phyloP scores from a whole-genome alignment of 495 filamentous ascomycete genomes.

The Penicillium samsonianum region DNA sequence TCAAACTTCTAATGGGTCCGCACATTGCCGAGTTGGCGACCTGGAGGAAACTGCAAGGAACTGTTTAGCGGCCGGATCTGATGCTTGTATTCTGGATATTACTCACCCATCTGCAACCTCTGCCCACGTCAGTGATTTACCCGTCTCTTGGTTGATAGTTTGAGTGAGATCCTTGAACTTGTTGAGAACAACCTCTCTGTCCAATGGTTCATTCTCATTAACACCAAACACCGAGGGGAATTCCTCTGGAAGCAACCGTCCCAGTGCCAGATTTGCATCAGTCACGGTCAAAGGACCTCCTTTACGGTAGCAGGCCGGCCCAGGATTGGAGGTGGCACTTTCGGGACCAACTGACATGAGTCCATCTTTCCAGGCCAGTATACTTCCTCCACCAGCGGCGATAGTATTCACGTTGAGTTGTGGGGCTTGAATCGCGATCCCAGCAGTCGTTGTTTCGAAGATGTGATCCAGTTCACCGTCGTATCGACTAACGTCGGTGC shows the following conservation, averaged over 20 bases:
- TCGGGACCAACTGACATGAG: constrained; percentile 89
- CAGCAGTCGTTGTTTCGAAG: constrained; percentile 89
- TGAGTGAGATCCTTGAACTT: constrained; percentile 72
- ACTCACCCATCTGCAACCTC: constrained; percentile 62
- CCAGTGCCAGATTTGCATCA: constrained; percentile 84
- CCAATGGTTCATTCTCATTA: constrained; percentile 48
- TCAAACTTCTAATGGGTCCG: constrained; percentile 81
- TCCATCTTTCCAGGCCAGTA: constrained; percentile 82
- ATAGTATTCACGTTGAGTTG: constrained; percentile 95
- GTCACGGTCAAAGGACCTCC: constrained; percentile 87
- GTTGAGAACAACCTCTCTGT: constrained; percentile 67
- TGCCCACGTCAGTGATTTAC: constrained; percentile 59
- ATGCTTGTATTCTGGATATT: background rate
- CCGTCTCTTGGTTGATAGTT: constrained; percentile 64
- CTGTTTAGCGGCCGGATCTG: background rate
- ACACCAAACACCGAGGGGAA: constrained; percentile 59
- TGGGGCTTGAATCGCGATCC: constrained; percentile 88
- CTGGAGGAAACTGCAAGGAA: constrained; percentile 65
- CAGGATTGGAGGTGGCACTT: constrained; percentile 82
- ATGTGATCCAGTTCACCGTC: constrained; percentile 89
- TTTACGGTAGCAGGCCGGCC: constrained; percentile 88
- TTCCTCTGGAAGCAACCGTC: constrained; percentile 80
- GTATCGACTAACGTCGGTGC: constrained; percentile 86
- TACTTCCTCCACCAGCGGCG: constrained; percentile 83
- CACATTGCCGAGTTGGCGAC: constrained; percentile 96